Percentiles rank a stretch among this genome's conserved stretches.
Evolutionary conservation across 2,329 filamentous ascomycete genomes (phyloP).

Genomic region (Dryadomyces quercivorus): DNA sequence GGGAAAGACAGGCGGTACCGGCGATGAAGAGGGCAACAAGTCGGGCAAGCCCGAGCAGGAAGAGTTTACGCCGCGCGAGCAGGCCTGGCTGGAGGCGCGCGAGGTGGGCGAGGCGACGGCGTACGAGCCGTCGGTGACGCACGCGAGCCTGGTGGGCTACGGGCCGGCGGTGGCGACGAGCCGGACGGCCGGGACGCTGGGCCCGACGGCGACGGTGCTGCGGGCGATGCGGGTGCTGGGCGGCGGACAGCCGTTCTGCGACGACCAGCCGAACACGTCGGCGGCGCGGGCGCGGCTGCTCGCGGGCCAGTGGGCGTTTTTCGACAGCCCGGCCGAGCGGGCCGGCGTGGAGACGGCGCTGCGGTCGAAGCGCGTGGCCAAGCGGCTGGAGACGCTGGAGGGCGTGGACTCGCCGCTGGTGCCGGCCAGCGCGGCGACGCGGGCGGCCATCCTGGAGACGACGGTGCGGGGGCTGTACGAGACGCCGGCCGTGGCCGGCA

Average conservation of each 20-base stretch:
- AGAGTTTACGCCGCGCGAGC: constrained; percentile 11
- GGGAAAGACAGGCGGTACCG: background rate
- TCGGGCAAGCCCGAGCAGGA: constrained; percentile 1
- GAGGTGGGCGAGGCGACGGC: constrained; percentile 18
- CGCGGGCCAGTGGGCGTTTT: constrained; percentile 18
- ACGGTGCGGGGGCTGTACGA: constrained; percentile 26
- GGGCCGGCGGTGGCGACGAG: constrained; percentile 24
- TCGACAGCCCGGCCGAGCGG: constrained; percentile 21
- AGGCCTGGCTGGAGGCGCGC: constrained; percentile 14
- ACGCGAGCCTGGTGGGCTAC: constrained; percentile 23
- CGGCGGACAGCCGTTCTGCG: constrained; percentile 22
- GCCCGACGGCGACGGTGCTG: constrained; percentile 19
- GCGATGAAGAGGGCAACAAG: constrained; percentile 4
- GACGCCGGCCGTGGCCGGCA: constrained; percentile 17
- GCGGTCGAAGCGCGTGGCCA: constrained; percentile 1
- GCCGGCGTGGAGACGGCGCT: constrained; percentile 4
- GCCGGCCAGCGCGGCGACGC: constrained; percentile 13
- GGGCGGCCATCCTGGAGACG: constrained; percentile 22
- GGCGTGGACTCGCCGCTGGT: background rate
- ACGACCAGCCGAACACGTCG: constrained; percentile 10
- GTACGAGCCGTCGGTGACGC: constrained; percentile 21
- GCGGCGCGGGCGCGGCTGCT: constrained; percentile 15
- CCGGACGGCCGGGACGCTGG: constrained; percentile 9
- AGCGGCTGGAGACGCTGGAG: background rate
- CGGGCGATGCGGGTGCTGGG: constrained; percentile 27